These are phyloP conservation scores for Apophysomyces variabilis DNA, from an alignment of 371 early-diverging fungal genomes.

Conservation along the genomic window DNA sequence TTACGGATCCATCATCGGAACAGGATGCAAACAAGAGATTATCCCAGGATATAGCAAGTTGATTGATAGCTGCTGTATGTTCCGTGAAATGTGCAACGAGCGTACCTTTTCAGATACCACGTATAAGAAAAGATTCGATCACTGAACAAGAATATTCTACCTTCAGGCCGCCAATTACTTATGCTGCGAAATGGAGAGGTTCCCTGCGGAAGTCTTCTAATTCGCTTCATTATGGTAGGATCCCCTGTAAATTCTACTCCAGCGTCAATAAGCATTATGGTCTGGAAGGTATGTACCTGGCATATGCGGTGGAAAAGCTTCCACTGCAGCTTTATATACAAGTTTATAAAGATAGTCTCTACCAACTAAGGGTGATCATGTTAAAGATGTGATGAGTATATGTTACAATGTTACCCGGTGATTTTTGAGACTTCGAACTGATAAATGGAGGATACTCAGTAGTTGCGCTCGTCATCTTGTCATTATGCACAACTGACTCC, in stretches of 20 bases:
- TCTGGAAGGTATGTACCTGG: conserved; percentile 34
- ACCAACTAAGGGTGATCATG: conserved; percentile 24
- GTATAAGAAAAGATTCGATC: not conserved
- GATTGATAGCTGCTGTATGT: conserved; percentile 81
- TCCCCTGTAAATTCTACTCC: conserved; percentile 50
- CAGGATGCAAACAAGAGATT: conserved; percentile 83
- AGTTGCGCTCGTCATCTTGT: not conserved
- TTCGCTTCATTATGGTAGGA: conserved; percentile 40
- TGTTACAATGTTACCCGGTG: conserved; percentile 17
- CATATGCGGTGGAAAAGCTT: conserved; percentile 55
- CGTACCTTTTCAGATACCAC: conserved; percentile 37
- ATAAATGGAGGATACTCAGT: not conserved
- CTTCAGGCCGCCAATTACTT: conserved; percentile 53
- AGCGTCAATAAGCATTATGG: not conserved
- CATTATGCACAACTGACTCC: not conserved
- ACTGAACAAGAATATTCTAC: conserved; percentile 17
- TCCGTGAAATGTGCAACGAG: conserved; percentile 85
- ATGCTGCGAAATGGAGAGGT: conserved; percentile 36
- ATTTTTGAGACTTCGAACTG: not conserved
- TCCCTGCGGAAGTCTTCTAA: conserved; percentile 43
- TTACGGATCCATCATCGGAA: conserved; percentile 86
- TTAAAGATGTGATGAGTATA: not conserved
- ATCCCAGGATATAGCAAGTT: conserved; percentile 76
- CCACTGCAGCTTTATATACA: conserved; percentile 44
- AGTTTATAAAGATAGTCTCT: conserved; percentile 53